phyloP scores from a whole-genome alignment of 768 basidiomycete genomes.

The Mycena vitilis region DNA sequence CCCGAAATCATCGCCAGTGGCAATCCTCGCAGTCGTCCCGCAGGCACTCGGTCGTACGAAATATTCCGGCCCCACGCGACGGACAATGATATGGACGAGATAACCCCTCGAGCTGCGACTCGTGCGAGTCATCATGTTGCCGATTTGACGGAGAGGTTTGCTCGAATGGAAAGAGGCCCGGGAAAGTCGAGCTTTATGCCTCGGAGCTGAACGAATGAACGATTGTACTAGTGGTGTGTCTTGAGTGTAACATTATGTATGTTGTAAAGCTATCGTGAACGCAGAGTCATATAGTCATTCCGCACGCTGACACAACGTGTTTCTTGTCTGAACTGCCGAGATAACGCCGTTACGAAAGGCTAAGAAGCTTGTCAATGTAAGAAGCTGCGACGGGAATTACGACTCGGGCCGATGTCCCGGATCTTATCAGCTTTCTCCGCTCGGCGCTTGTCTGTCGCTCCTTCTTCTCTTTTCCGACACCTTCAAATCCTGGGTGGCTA shows the following conservation, averaged over 20 bases:
- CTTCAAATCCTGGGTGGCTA: too few species aligned
- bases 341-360: neutral
- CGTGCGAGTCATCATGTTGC: constrained; percentile 4
- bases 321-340: neutral
- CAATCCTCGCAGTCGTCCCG: neutral
- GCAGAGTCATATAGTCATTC: neutral
- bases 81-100: neutral
- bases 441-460: neutral
- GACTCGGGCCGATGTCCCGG: constrained; percentile 9
- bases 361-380: too few species aligned
- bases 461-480: too few species aligned
- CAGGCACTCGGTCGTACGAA: constrained; percentile 10
- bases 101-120: constrained; percentile 9
- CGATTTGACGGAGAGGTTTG: constrained; percentile 9
- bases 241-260: constrained; percentile 15
- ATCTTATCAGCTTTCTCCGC: neutral
- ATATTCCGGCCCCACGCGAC: neutral
- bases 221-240: neutral
- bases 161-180: constrained; percentile 4
- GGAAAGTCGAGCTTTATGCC: neutral
- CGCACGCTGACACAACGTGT: constrained; percentile 25
- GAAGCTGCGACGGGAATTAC: constrained; percentile 4
- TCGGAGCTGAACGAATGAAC: constrained; percentile 4
- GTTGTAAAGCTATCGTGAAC: neutral
- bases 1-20: constrained; percentile 11